Evolutionary conservation across 139 green algal species (phyloP).

Genomic region (Marvania coccoides): DNA sequence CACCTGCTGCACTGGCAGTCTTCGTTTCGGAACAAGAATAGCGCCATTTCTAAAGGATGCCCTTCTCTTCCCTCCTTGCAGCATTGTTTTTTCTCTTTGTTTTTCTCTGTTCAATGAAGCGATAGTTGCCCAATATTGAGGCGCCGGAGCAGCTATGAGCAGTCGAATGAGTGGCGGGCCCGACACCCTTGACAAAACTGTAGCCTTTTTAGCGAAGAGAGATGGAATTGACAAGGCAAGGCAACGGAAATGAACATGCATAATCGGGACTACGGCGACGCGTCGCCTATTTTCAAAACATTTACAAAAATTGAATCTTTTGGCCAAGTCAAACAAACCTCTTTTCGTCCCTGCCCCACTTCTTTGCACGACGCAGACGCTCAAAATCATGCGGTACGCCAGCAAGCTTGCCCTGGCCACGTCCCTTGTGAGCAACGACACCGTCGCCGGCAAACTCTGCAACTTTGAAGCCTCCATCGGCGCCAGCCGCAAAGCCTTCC

Average conservation of each 20-base stretch:
- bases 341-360: not conserved
- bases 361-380: not conserved
- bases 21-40: too few species aligned
- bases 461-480: conserved; percentile 43
- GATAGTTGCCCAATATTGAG: too few species aligned
- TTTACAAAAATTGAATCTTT: too few species aligned
- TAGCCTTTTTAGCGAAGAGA: conserved; percentile 59
- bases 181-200: conserved; percentile 46
- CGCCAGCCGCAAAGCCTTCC: conserved; percentile 61
- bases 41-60: too few species aligned
- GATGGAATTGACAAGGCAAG: conserved; percentile 77
- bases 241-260: not conserved
- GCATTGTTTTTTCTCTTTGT: too few species aligned
- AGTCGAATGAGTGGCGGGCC: too few species aligned
- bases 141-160: too few species aligned
- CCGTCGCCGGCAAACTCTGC: conserved; percentile 28
- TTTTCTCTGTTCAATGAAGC: too few species aligned
- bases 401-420: conserved; percentile 52
- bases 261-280: not conserved
- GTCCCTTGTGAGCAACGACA: conserved; percentile 21
- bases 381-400: conserved; percentile 69
- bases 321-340: not conserved
- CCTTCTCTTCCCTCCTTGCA: too few species aligned
- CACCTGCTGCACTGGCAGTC: too few species aligned
- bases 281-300: too few species aligned